Conservation (phyloP, 2,329 filamentous ascomycete genomes). For the Colletotrichum chlorophyti region DNA sequence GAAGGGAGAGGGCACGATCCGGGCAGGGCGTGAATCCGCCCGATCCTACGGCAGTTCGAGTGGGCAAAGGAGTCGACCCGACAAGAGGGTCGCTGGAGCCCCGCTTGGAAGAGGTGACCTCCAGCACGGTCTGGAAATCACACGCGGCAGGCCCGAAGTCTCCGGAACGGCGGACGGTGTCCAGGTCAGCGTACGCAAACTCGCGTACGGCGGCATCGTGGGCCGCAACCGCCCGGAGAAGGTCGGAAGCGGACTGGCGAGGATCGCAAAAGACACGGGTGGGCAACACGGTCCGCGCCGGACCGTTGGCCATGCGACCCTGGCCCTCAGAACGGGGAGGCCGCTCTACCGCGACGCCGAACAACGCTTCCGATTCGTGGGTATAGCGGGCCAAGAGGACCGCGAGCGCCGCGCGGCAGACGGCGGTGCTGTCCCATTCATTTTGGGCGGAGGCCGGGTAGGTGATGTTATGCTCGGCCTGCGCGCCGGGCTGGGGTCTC, state of each 20-base stretch:
- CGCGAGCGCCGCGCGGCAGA: conserved; percentile 16
- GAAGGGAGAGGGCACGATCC: conserved; percentile 12
- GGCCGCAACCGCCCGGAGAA: background rate
- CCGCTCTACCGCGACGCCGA: background rate
- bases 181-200: background rate
- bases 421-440: background rate
- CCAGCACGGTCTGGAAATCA: conserved; percentile 18
- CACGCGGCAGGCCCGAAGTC: background rate
- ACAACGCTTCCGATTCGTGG: conserved; percentile 5
- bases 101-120: background rate
- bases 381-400: conserved; percentile 18
- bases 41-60: background rate
- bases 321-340: background rate
- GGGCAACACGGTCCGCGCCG: conserved; percentile 5
- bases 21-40: background rate
- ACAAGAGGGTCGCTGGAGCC: background rate
- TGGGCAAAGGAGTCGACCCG: background rate
- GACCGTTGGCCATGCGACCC: background rate
- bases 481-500: background rate
- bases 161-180: background rate
- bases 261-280: conserved; percentile 13
- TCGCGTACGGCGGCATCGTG: background rate
- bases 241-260: background rate
- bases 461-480: background rate
- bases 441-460: background rate